Conservation (phyloP, 805 yeast genomes). For the Candida nonsorbophila region DNA sequence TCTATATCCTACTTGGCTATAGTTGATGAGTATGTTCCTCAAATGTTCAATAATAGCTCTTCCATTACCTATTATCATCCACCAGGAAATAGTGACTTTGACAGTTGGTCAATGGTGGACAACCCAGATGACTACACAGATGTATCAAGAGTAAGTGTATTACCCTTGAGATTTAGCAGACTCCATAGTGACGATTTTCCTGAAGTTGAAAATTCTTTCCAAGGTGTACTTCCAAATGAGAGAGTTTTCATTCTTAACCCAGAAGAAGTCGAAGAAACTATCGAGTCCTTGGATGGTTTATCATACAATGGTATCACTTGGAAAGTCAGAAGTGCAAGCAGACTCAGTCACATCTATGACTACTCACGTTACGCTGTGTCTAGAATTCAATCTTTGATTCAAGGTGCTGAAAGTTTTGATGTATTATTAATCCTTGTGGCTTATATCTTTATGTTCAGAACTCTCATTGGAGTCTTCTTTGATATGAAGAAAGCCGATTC, state of each 20-base stretch:
- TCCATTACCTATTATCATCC: constrained; percentile 29
- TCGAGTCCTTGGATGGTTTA: constrained; percentile 19
- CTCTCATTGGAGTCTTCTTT: constrained; percentile 65
- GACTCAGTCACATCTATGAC: constrained; percentile 52
- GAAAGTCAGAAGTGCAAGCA: constrained; percentile 55
- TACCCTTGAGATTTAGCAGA: constrained; percentile 55
- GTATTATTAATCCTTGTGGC: constrained; percentile 74
- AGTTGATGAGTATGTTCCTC: constrained; percentile 60
- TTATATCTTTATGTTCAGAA: constrained; percentile 82
- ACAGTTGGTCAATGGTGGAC: constrained; percentile 46
- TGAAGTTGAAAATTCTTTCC: constrained; percentile 30
- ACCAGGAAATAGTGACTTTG: constrained; percentile 25
- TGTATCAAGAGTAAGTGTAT: constrained; percentile 43
- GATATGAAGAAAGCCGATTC: constrained; percentile 80
- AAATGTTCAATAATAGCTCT: constrained; percentile 23
- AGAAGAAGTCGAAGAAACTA: constrained; percentile 17
- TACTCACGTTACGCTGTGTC: constrained; percentile 36
- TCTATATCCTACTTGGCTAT: constrained; percentile 75
- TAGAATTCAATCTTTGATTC: constrained; percentile 42
- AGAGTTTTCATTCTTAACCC: constrained; percentile 35
- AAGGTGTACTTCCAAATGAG: constrained; percentile 37
- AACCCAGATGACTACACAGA: constrained; percentile 34
- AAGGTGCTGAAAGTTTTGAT: constrained; percentile 82
- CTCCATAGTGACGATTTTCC: constrained; percentile 38
- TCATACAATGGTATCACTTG: constrained; percentile 47